Conservation (phyloP, 768 basidiomycete genomes). For the Calvatia gigantea region DNA sequence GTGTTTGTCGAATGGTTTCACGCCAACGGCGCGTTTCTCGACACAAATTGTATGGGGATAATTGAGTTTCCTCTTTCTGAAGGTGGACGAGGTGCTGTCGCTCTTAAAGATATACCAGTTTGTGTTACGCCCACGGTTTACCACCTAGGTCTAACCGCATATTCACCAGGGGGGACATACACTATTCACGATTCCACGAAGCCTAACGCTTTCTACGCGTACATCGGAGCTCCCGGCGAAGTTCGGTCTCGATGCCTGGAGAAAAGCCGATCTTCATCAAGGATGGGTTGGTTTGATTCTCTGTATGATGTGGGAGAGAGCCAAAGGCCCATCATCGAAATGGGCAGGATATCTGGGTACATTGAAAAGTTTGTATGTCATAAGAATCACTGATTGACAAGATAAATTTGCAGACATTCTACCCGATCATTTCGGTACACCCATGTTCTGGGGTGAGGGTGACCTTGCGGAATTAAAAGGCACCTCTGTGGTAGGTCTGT, state of each 20-base stretch:
- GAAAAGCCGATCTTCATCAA: conserved; percentile 46
- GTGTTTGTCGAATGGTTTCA: conserved; percentile 60
- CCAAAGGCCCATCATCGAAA: conserved; percentile 53
- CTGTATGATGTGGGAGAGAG: conserved; percentile 94
- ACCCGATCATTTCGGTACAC: conserved; percentile 75
- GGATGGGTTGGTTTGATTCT: conserved; percentile 90
- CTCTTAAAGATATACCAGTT: conserved; percentile 71
- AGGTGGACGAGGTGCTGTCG: conserved; percentile 73
- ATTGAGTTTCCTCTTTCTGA: conserved; percentile 42
- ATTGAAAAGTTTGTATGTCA: conserved; percentile 17
- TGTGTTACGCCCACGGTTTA: conserved; percentile 9
- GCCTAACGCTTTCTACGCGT: conserved; percentile 71
- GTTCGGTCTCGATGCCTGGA: conserved; percentile 68
- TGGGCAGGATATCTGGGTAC: conserved; percentile 75
- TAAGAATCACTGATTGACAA: neutral
- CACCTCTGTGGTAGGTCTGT: conserved; percentile 83
- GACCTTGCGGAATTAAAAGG: conserved; percentile 77
- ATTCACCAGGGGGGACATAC: conserved; percentile 60
- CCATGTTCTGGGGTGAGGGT: conserved; percentile 87
- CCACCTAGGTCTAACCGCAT: neutral
- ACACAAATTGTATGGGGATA: conserved; percentile 43
- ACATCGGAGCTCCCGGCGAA: conserved; percentile 63
- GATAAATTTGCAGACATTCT: conserved; percentile 46
- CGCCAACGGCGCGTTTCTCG: conserved; percentile 45
- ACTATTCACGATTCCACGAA: conserved; percentile 80